Base-by-base conservation (phyloP, 176 grass and related monocot genomes). In the Eleusine coracana region DNA sequence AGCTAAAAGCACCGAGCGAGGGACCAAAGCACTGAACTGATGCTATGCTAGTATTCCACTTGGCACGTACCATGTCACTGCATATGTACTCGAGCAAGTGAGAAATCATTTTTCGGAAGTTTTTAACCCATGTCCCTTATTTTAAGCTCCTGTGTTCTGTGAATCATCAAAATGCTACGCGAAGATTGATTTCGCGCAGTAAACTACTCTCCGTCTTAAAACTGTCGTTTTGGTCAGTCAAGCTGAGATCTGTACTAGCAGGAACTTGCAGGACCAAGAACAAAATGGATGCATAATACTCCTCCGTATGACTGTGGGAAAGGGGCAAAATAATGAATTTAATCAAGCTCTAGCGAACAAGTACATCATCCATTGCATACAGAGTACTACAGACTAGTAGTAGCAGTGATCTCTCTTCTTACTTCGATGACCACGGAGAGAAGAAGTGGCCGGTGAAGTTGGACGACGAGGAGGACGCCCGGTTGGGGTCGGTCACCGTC, bases 381-480 rank as follows among this genome's bases (percentile, higher is more conserved):
- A 25, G 25, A 25, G 25, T 25, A 34, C 31, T 34, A 63, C 60
- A 29, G 60, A 36, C 37, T 50, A 54, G 46, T 18, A 44, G 25
- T 25, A 34, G 31, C 2, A 71, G 10, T n/a, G 16, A 51, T 59
- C 2, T 14, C 2, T 14, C 38, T 36, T 61, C 59, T 42, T 51
- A 78, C 31, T 83, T 82, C 3, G 68, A 51, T 17, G 83, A 73
- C 88, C 79, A 89, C 2, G 78, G 64, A 11, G 88, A 90, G 79
- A 86, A 90, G 79, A 83, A 83, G 6, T 83, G 75, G 25, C 75
- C 46, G 60, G 76, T 70, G 23, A 80, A 37, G 20, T 85, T 89
- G 82, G 84, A 90, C 42, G 83, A 90, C 0, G 88, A 90, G 0
- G 88, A 79, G 0, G 88, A 90, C 12, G 88, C 88, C 17, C 80